Conservation (phyloP, 2,329 filamentous ascomycete genomes). For the Macroventuria anomochaeta region DNA sequence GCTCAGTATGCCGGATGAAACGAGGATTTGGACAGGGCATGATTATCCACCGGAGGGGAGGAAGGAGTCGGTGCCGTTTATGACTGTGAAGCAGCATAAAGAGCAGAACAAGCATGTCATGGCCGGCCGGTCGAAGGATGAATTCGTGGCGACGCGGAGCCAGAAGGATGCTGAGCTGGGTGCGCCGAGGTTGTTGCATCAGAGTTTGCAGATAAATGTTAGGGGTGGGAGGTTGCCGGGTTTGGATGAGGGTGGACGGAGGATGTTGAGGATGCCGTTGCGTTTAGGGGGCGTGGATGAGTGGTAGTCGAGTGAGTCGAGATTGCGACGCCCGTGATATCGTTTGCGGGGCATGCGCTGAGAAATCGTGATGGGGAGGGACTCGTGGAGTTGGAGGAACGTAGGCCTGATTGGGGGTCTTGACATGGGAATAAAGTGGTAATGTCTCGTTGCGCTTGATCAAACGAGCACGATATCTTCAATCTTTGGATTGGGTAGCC, state of each 20-base stretch:
- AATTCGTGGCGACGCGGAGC: slow-evolving; percentile 44
- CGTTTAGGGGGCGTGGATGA: no score
- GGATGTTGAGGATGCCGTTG: no score
- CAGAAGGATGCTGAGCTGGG: slow-evolving; percentile 40
- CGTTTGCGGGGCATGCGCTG: no score
- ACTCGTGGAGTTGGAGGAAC: no score
- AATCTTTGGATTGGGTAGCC: background rate
- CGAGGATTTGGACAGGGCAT: slow-evolving; percentile 46
- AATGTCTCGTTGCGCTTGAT: no score
- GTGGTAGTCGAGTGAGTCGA: no score
- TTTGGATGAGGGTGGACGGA: slow-evolving; percentile 1
- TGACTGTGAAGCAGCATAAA: slow-evolving; percentile 47
- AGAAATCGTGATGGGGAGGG: no score
- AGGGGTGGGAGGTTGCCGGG: slow-evolving; percentile 46
- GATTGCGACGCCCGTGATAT: no score
- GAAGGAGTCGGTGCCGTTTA: slow-evolving; percentile 33
- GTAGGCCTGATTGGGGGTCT: no score
- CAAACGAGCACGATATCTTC: background rate
- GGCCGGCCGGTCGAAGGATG: slow-evolving; percentile 29
- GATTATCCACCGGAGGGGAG: slow-evolving; percentile 41
- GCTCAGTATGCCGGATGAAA: slow-evolving; percentile 34
- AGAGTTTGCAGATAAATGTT: slow-evolving; percentile 51
- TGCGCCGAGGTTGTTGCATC: slow-evolving; percentile 47
- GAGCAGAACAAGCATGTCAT: slow-evolving; percentile 46
- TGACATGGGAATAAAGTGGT: no score